Evolutionary conservation across 495 filamentous ascomycete species (phyloP).

Genomic region (Friedmanniomyces simplex): DNA sequence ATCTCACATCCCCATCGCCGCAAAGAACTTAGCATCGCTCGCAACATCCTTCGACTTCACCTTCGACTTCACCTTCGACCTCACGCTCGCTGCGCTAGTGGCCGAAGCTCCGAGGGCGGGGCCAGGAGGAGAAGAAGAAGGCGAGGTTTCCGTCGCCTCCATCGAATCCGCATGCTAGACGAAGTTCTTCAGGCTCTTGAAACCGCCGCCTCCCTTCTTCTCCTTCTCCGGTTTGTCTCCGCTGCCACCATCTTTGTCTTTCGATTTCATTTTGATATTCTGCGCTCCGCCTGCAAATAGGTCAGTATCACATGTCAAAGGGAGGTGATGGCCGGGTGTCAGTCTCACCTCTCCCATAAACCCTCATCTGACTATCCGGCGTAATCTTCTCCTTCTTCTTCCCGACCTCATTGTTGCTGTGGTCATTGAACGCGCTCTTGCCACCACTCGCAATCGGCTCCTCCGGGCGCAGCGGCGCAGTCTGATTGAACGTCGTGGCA

Average conservation of each 20-base stretch:
- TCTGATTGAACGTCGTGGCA: conserved; percentile 7
- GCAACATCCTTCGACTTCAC: not conserved
- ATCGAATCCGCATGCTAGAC: not conserved
- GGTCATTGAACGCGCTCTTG: conserved; percentile 24
- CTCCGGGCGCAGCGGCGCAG: conserved; percentile 11
- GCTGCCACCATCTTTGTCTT: conserved; percentile 16
- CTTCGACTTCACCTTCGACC: not conserved
- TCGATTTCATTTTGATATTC: conserved; percentile 29
- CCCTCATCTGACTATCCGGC: conserved; percentile 27
- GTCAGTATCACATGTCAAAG: conserved; percentile 7
- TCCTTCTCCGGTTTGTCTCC: conserved; percentile 2
- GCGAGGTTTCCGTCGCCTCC: not conserved
- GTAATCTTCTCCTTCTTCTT: conserved; percentile 26
- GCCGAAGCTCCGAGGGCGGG: not conserved
- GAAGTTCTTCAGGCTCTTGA: not conserved
- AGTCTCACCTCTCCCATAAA: conserved; percentile 33
- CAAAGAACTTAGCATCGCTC: not conserved
- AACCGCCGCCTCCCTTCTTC: not conserved
- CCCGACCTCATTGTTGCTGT: conserved; percentile 11
- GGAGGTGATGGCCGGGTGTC: not conserved
- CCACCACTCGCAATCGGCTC: conserved; percentile 16
- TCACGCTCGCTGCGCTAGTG: not conserved
- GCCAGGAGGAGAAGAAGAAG: not conserved
- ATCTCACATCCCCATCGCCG: conserved; percentile 1
- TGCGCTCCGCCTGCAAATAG: conserved; percentile 30